These are phyloP conservation scores for Phaffomyces antillensis DNA, from an alignment of 805 yeast species.

Conservation along the genomic window DNA sequence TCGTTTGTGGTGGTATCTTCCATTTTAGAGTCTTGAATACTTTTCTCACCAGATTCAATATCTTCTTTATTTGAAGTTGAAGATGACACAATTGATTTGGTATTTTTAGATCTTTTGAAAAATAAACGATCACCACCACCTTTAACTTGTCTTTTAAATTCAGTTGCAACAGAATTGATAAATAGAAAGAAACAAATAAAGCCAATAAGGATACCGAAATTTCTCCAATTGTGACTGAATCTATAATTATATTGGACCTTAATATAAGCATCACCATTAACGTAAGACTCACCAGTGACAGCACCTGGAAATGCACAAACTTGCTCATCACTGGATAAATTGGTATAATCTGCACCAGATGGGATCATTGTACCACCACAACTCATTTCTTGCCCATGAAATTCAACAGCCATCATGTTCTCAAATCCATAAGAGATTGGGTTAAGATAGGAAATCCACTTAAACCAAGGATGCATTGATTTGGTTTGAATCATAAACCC, in stretches of 20 bases:
- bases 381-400: slow-evolving; percentile 45
- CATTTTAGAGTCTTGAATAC: slow-evolving; percentile 4
- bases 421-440: slow-evolving; percentile 58
- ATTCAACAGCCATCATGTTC: slow-evolving; percentile 57
- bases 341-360: slow-evolving; percentile 45
- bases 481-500: slow-evolving; percentile 57
- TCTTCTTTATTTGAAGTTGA: slow-evolving; percentile 1
- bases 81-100: not conserved
- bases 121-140: slow-evolving; percentile 35
- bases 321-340: slow-evolving; percentile 29
- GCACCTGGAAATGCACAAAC: slow-evolving; percentile 63
- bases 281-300: slow-evolving; percentile 41
- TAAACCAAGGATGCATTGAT: slow-evolving; percentile 64
- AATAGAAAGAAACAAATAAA: slow-evolving; percentile 45
- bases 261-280: slow-evolving; percentile 57
- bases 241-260: slow-evolving; percentile 40
- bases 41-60: slow-evolving; percentile 27
- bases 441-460: slow-evolving; percentile 54
- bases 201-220: slow-evolving; percentile 59
- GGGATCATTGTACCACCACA: slow-evolving; percentile 57
- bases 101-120: slow-evolving; percentile 39
- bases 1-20: not conserved
- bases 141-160: slow-evolving; percentile 37
- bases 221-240: slow-evolving; percentile 69
- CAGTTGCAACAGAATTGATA: slow-evolving; percentile 46